Conservation (phyloP, 2,329 filamentous ascomycete species). For the Alternaria infectoria region DNA sequence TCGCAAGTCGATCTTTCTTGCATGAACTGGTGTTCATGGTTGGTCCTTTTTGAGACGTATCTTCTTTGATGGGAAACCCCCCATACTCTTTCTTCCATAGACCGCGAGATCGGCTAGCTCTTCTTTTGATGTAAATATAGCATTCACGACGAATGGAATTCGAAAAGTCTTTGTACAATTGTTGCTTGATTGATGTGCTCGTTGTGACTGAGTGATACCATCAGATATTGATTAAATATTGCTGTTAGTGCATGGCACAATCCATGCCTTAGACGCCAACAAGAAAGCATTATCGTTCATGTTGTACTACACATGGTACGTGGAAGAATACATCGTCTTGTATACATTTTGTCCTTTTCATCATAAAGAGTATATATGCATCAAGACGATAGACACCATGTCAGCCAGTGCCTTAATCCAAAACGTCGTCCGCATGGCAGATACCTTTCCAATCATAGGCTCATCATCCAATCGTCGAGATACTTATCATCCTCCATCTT, state of each 20-base stretch:
- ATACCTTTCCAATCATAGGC: too few species aligned
- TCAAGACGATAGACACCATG: too few species aligned
- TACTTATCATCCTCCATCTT: not conserved
- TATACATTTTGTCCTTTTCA: too few species aligned
- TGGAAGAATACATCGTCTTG: too few species aligned
- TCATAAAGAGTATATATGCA: too few species aligned
- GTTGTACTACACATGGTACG: too few species aligned
- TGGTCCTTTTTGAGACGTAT: slow-evolving; percentile 15
- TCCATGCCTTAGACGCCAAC: too few species aligned
- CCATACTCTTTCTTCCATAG: slow-evolving; percentile 1
- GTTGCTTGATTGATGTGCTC: not conserved
- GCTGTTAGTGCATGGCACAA: too few species aligned
- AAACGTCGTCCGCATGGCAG: too few species aligned
- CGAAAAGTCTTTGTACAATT: slow-evolving; percentile 1
- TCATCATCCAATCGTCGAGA: not conserved
- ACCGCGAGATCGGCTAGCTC: slow-evolving; percentile 17
- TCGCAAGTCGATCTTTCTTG: slow-evolving; percentile 1
- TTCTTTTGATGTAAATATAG: slow-evolving; percentile 24
- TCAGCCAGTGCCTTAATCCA: too few species aligned
- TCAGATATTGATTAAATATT: too few species aligned
- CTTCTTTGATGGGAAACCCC: slow-evolving; percentile 13
- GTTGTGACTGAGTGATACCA: not conserved
- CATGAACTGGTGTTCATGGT: slow-evolving; percentile 14
- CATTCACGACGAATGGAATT: slow-evolving; percentile 25
- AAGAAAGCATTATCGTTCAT: too few species aligned